These are phyloP conservation scores for Sporothrix brasiliensis DNA, from an alignment of 2,329 filamentous ascomycete genomes.

Conservation along the genomic window DNA sequence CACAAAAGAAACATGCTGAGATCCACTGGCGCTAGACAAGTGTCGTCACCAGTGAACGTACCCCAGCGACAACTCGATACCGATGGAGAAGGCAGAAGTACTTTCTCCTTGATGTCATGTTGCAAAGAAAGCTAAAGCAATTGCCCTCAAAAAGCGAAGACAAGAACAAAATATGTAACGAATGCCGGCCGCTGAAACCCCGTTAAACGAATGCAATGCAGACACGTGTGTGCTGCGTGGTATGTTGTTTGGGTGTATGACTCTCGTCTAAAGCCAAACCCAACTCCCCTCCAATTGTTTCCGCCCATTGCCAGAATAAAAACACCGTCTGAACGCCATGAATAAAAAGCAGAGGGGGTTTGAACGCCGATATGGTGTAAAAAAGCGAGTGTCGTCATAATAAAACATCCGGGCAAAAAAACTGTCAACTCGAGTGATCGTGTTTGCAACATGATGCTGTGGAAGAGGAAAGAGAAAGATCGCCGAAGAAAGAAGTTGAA, in stretches of 20 bases:
- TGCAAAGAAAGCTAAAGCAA: not conserved
- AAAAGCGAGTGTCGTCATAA: conserved; percentile 12
- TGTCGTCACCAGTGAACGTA: not conserved
- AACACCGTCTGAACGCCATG: conserved; percentile 21
- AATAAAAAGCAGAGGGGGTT: conserved; percentile 17
- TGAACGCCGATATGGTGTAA: not conserved
- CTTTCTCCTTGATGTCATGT: no score
- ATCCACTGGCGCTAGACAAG: not conserved
- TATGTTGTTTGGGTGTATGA: conserved; percentile 29
- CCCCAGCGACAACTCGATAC: not conserved
- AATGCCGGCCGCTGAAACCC: conserved; percentile 29
- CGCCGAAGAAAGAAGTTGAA: conserved; percentile 6
- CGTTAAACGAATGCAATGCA: conserved; percentile 35
- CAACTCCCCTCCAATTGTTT: conserved; percentile 6
- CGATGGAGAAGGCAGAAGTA: not conserved
- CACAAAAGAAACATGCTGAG: not conserved
- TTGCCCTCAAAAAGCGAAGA: conserved; percentile 12
- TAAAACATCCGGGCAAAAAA: conserved; percentile 13
- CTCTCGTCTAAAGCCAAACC: conserved; percentile 21
- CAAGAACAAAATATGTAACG: conserved; percentile 24
- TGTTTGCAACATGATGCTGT: conserved; percentile 23
- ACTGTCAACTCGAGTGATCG: conserved; percentile 16
- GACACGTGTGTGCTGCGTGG: conserved; percentile 28
- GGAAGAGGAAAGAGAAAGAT: conserved; percentile 12
- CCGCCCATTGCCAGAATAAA: conserved; percentile 15